Evolutionary conservation across 2,329 filamentous ascomycete species (phyloP).

Genomic region (Clarireedia sp.): DNA sequence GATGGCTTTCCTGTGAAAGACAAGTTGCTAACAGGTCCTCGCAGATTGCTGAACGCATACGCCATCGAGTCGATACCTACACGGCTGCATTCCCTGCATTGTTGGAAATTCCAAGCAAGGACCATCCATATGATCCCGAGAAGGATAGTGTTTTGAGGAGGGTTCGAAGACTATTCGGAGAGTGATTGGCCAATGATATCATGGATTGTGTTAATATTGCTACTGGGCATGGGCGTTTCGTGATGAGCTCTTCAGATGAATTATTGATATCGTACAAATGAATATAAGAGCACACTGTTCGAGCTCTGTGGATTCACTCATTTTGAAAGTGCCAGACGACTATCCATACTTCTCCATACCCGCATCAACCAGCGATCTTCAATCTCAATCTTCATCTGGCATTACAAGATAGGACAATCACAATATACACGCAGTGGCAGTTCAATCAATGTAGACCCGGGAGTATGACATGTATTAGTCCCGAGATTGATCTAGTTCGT

Average conservation of each 20-base stretch:
- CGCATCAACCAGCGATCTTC: no score
- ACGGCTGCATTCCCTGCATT: slow-evolving; percentile 93
- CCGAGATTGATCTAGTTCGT: slow-evolving; percentile 2
- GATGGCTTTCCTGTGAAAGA: not conserved
- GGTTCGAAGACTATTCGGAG: slow-evolving; percentile 65
- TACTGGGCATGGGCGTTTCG: slow-evolving; percentile 8
- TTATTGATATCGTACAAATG: slow-evolving; percentile 10
- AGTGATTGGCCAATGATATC: slow-evolving; percentile 31
- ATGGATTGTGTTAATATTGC: slow-evolving; percentile 8
- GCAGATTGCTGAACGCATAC: slow-evolving; percentile 89
- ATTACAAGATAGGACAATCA: no score
- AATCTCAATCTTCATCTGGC: no score
- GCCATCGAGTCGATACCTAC: slow-evolving; percentile 82
- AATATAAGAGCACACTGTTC: slow-evolving; percentile 13
- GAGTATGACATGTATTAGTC: not conserved
- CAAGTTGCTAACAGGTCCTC: slow-evolving; percentile 5
- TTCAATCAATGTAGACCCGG: no score
- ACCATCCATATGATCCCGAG: slow-evolving; percentile 97
- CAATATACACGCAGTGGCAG: no score
- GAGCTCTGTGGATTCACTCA: not conserved
- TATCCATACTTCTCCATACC: no score
- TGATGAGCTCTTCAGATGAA: slow-evolving; percentile 1
- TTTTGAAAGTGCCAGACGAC: no score
- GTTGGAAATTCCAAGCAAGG: slow-evolving; percentile 96
- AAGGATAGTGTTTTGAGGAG: slow-evolving; percentile 95